phyloP scores from a whole-genome alignment of 1,284 basidiomycete genomes.

The Pyrrhoderma lamaoense region DNA sequence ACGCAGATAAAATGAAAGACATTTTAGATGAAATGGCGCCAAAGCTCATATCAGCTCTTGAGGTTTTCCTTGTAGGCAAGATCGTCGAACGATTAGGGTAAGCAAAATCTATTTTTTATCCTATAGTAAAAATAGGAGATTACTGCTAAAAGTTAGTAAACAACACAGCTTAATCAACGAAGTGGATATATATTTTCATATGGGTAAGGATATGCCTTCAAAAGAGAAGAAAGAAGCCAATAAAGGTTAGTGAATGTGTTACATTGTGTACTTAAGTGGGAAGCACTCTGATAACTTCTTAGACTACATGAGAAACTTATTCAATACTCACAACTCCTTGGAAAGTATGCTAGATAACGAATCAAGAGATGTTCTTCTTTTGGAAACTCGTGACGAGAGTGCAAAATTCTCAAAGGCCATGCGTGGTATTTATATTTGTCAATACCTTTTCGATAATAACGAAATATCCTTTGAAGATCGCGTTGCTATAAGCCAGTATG shows the following conservation, averaged over 20 bases:
- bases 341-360: neutral
- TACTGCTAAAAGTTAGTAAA: too few species aligned
- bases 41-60: slow-evolving; percentile 11
- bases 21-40: neutral
- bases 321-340: neutral
- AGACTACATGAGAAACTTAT: slow-evolving; percentile 4
- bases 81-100: slow-evolving; percentile 18
- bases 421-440: slow-evolving; percentile 6
- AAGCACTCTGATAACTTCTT: neutral
- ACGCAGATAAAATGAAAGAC: neutral
- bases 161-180: too few species aligned
- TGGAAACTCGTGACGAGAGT: neutral
- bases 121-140: neutral
- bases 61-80: slow-evolving; percentile 12
- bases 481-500: neutral
- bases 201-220: too few species aligned
- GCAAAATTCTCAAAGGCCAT: slow-evolving; percentile 2
- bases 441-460: slow-evolving; percentile 2
- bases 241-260: too few species aligned
- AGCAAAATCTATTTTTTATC: neutral
- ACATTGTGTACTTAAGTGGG: too few species aligned
- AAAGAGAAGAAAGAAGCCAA: too few species aligned
- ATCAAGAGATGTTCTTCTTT: neutral
- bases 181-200: too few species aligned
- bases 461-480: neutral